Evolutionary conservation across 2,329 filamentous ascomycete species (phyloP).

Genomic region (Pezicula carpinea): DNA sequence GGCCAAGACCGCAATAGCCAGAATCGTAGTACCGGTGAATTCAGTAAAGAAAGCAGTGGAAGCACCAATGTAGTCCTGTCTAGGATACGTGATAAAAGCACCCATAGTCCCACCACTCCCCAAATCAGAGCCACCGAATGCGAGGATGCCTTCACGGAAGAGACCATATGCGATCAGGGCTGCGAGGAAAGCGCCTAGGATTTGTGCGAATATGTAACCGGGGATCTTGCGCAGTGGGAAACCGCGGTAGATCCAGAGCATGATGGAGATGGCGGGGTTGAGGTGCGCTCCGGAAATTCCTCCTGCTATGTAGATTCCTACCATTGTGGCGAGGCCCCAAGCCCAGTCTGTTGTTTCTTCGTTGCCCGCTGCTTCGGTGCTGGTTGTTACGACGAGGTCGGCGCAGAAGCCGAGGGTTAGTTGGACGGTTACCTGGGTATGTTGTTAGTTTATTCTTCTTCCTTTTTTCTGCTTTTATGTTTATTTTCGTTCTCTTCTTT

Average conservation of each 20-base stretch:
- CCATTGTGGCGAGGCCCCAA: slow-evolving; percentile 52
- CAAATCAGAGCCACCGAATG: slow-evolving; percentile 16
- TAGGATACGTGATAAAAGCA: slow-evolving; percentile 41
- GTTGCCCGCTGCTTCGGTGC: slow-evolving; percentile 29
- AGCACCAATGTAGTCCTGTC: slow-evolving; percentile 32
- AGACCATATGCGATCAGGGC: slow-evolving; percentile 40
- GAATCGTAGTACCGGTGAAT: slow-evolving; percentile 37
- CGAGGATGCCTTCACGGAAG: slow-evolving; percentile 33
- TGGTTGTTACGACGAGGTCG: slow-evolving; percentile 36
- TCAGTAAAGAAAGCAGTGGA: slow-evolving; percentile 42
- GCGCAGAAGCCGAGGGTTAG: slow-evolving; percentile 43
- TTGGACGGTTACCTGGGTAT: slow-evolving; percentile 25
- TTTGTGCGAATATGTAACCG: slow-evolving; percentile 46
- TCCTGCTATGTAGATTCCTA: slow-evolving; percentile 42
- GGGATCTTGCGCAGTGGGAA: slow-evolving; percentile 47
- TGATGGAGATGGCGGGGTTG: slow-evolving; percentile 38
- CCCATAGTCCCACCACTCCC: slow-evolving; percentile 28
- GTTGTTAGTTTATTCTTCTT: background rate
- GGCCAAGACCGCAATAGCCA: slow-evolving; percentile 38
- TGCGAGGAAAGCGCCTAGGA: slow-evolving; percentile 47
- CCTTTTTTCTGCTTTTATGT: background rate
- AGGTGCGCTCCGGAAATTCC: slow-evolving; percentile 42
- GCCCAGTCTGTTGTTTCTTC: slow-evolving; percentile 39
- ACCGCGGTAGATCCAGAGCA: slow-evolving; percentile 44
- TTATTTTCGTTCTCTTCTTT: too few relatives aligned